Evolutionary conservation across 2,329 filamentous ascomycete genomes (phyloP).

Genomic region (Talaromyces atroroseus): DNA sequence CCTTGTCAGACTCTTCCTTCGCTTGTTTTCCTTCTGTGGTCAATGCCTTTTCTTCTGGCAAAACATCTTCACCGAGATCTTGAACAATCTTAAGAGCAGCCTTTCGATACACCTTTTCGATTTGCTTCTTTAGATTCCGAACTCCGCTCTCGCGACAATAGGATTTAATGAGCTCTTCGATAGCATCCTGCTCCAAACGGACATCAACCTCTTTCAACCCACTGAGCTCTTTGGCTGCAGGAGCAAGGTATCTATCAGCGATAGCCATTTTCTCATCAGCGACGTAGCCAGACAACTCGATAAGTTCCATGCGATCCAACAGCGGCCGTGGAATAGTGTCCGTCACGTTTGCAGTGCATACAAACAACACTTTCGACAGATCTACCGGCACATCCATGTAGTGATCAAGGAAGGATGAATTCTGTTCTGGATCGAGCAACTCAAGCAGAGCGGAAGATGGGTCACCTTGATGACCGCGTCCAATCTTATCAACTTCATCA

Average conservation of each 20-base stretch:
- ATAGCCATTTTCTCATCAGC: constrained; percentile 99
- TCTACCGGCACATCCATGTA: constrained; percentile 99
- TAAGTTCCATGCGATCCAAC: constrained; percentile 95
- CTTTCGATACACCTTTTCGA: constrained; percentile 98
- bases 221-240: constrained; percentile 88
- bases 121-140: constrained; percentile 97
- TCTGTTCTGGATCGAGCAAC: constrained; percentile 92
- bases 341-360: constrained; percentile 98
- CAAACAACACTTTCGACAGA: constrained; percentile 93
- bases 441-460: constrained; percentile 91
- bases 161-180: constrained; percentile 95
- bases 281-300: constrained; percentile 92
- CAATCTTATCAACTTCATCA: constrained; percentile 97
- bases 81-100: constrained; percentile 95
- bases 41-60: constrained; percentile 74
- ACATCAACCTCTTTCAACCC: constrained; percentile 89
- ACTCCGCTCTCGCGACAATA: constrained; percentile 98
- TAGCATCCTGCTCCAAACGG: constrained; percentile 76
- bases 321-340: constrained; percentile 94
- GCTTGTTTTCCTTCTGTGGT: constrained; percentile 82
- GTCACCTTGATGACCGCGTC: constrained; percentile 91
- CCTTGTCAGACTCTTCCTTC: constrained; percentile 56
- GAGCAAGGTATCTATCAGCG: constrained; percentile 84
- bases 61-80: constrained; percentile 77
- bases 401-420: constrained; percentile 93